Evolutionary conservation across 495 filamentous ascomycete genomes (phyloP), one percentile per base, ranked within the genome.

Genomic region (Viridothelium virens): DNA sequence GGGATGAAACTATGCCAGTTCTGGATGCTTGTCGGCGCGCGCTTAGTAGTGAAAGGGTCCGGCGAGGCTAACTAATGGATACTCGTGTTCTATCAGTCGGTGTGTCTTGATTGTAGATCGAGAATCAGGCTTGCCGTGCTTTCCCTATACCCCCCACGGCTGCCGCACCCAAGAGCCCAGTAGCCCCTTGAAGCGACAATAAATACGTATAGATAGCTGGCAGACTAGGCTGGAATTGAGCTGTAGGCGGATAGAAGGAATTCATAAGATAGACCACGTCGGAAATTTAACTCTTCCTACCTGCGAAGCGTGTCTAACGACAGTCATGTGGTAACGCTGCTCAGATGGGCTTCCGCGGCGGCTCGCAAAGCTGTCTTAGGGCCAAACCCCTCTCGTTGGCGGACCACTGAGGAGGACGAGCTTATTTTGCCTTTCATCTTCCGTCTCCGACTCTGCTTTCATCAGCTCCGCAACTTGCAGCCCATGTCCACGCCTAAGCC

Each of bases 401-500:
- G 25, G 31, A 36, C 53, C 53, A 59, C 53, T 59, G 53, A 59
- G 53, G 25, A 5, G 25, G 53, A 59, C 53, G 18, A 44, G 0
- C 41, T 25, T 59, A 59, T 59, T 59, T 59, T 59, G 53, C 53
- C 53, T 59, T 59, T 36, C 53, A 59, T 59, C 36, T 59, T 59
- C 53, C 53, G 53, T 18, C 5, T 59, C 53, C 53, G 53, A 5
- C 11, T 10, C 31, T 59, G 53, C 25, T 36, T 36, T 36, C 53
- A 9, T 59, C 31, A 59, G 53, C 53, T 59, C 53, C 53, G 53
- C 53, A 59, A 33, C 14, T 31, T 59, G 53, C 53, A 33, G 25
- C 25, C 25, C 25, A 25, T 0, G 48, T 18, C 48, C 48, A 53
- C 48, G 5, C 41, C 48, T 18, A 53, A 18, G 53, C 53, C 18